These are phyloP conservation scores for Marvania coccoides DNA, from an alignment of 139 green algal genomes.

Conservation along the genomic window DNA sequence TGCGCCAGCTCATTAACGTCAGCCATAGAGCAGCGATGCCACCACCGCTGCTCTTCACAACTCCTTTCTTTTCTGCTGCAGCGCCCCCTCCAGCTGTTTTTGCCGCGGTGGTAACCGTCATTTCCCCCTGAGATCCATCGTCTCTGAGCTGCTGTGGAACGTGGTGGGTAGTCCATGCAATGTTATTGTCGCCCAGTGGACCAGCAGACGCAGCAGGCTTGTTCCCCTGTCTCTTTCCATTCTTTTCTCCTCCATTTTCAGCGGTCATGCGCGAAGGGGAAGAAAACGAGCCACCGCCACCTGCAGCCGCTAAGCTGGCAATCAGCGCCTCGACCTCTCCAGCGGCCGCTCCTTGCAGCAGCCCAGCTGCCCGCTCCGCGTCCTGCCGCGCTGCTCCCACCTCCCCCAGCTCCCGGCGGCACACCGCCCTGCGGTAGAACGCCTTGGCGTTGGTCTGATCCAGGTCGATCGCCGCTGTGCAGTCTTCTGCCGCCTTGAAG, in stretches of 20 bases:
- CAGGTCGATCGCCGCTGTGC: slow-evolving; percentile 1
- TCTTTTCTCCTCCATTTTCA: neutral
- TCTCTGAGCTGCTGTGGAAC: neutral
- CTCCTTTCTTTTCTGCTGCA: neutral
- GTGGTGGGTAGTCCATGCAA: neutral
- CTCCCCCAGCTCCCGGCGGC: neutral
- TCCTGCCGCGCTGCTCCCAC: neutral
- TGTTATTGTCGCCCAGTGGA: neutral
- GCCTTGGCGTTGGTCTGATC: slow-evolving; percentile 5
- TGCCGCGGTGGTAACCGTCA: neutral
- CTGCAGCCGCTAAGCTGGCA: slow-evolving; percentile 3
- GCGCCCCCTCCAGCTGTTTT: neutral
- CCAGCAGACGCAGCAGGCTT: neutral
- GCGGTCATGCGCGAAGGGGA: too few relatives aligned
- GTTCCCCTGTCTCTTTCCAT: neutral
- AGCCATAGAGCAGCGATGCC: neutral
- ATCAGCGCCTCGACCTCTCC: slow-evolving; percentile 1
- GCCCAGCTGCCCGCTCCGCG: neutral
- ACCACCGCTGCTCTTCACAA: neutral
- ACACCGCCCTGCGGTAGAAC: slow-evolving; percentile 17
- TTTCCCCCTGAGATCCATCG: neutral
- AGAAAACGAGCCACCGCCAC: too few relatives aligned
- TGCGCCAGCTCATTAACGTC: too few relatives aligned
- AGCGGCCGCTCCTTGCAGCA: neutral
- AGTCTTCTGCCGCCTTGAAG: neutral